These are phyloP conservation scores for Termitomyces heimii DNA, from an alignment of 768 basidiomycete genomes.

Conservation along the genomic window DNA sequence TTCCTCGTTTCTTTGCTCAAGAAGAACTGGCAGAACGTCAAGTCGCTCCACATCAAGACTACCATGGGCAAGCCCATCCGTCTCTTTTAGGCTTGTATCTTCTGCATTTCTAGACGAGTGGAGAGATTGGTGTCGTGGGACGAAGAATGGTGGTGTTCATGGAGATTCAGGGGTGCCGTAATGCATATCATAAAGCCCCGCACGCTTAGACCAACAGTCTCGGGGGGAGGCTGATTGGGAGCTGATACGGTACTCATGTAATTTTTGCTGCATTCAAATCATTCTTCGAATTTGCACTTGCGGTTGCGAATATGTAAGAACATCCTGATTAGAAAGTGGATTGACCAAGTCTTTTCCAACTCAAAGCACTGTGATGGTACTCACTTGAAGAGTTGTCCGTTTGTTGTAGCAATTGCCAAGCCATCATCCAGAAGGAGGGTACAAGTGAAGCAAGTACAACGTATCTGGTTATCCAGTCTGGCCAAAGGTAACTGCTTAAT, in stretches of 20 bases:
- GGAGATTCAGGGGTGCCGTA: slow-evolving; percentile 32
- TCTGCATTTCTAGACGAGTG: background rate
- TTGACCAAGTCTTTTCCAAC: too few relatives aligned
- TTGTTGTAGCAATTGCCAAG: background rate
- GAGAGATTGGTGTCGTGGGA: slow-evolving; percentile 9
- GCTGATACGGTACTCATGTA: slow-evolving; percentile 50
- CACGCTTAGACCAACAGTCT: slow-evolving; percentile 97
- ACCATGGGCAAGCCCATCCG: slow-evolving; percentile 99
- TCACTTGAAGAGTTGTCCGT: background rate
- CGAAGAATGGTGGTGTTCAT: slow-evolving; percentile 13
- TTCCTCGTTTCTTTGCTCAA: slow-evolving; percentile 98
- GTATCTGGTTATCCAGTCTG: background rate
- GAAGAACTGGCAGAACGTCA: slow-evolving; percentile 99
- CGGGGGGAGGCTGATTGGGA: slow-evolving; percentile 80
- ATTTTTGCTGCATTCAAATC: background rate
- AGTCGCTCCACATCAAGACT: slow-evolving; percentile 96
- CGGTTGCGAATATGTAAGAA: background rate
- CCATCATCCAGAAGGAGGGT: background rate
- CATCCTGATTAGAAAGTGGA: background rate
- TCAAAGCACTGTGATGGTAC: too few relatives aligned
- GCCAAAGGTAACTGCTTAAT: background rate
- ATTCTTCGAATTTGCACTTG: slow-evolving; percentile 1
- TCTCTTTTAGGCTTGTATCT: slow-evolving; percentile 59
- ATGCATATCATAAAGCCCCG: slow-evolving; percentile 96
- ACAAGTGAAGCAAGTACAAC: background rate